These are phyloP conservation scores for Zygotorulaspora florentina DNA, from an alignment of 805 yeast genomes.

Conservation along the genomic window DNA sequence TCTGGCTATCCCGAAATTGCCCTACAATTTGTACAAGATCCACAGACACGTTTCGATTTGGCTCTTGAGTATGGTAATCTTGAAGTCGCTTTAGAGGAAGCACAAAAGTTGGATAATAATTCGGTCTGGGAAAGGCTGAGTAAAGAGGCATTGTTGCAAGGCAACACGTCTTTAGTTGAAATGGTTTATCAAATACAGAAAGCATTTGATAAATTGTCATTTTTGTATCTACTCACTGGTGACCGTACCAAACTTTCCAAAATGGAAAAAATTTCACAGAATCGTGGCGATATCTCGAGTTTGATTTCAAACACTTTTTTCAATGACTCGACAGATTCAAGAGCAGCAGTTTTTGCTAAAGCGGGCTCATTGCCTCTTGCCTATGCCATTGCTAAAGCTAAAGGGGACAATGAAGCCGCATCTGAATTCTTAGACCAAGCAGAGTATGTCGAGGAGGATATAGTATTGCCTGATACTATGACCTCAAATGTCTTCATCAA, in stretches of 20 bases:
- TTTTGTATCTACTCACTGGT: conserved; percentile 82
- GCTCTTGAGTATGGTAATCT: conserved; percentile 93
- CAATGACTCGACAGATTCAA: conserved; percentile 66
- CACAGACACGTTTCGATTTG: conserved; percentile 91
- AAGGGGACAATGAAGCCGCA: conserved; percentile 75
- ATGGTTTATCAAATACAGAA: conserved; percentile 83
- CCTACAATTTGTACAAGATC: conserved; percentile 91
- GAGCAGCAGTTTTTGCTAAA: conserved; percentile 68
- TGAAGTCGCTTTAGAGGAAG: conserved; percentile 82
- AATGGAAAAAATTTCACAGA: conserved; percentile 87
- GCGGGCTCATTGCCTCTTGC: conserved; percentile 86
- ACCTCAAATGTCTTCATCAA: conserved; percentile 44
- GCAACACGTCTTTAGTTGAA: conserved; percentile 81
- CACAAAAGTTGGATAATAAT: conserved; percentile 64
- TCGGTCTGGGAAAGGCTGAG: conserved; percentile 79
- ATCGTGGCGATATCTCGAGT: conserved; percentile 74
- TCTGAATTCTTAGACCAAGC: conserved; percentile 65
- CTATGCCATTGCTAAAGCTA: conserved; percentile 84
- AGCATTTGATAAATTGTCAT: conserved; percentile 82
- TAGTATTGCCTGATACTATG: conserved; percentile 54
- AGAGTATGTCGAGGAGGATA: conserved; percentile 58
- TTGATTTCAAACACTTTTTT: conserved; percentile 80
- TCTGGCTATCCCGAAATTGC: conserved; percentile 98
- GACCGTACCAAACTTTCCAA: conserved; percentile 67
- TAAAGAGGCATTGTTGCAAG: conserved; percentile 83